Conservation (phyloP, 129 eudicot species). For the Oenanthe sinensis region DNA sequence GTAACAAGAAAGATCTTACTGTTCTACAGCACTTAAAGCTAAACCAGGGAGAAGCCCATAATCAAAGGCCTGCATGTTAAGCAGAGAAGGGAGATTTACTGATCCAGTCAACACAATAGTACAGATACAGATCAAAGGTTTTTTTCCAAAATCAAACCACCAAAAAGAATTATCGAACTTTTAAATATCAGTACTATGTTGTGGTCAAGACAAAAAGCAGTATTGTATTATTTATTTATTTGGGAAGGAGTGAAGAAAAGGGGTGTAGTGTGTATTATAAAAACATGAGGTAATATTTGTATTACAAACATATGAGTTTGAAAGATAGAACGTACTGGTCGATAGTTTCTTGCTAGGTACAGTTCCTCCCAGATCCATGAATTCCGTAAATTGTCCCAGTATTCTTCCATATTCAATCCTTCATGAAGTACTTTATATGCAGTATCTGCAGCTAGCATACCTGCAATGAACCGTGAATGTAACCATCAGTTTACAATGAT, state of each 20-base stretch:
- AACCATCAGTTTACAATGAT: neutral
- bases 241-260: neutral
- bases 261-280: neutral
- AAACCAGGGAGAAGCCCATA: slow-evolving; percentile 88
- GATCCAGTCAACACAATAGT: neutral
- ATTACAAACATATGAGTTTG: slow-evolving; percentile 4
- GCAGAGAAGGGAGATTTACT: neutral
- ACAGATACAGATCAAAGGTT: neutral
- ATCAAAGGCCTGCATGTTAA: slow-evolving; percentile 69
- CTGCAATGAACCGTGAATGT: slow-evolving; percentile 23
- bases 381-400: slow-evolving; percentile 60
- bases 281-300: neutral
- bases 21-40: slow-evolving; percentile 76
- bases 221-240: neutral
- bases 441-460: slow-evolving; percentile 94
- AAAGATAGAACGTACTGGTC: slow-evolving; percentile 51
- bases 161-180: neutral
- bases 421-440: slow-evolving; percentile 61
- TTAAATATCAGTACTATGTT: neutral
- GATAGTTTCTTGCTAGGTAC: slow-evolving; percentile 64
- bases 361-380: slow-evolving; percentile 98
- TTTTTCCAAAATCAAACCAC: neutral
- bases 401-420: slow-evolving; percentile 49
- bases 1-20: slow-evolving; percentile 40
- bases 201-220: neutral